Percentiles rank a stretch among this genome's conserved stretches.
These are phyloP conservation scores for Alternaria viburni DNA, from an alignment of 2,329 filamentous ascomycete genomes.

Conservation along the genomic window DNA sequence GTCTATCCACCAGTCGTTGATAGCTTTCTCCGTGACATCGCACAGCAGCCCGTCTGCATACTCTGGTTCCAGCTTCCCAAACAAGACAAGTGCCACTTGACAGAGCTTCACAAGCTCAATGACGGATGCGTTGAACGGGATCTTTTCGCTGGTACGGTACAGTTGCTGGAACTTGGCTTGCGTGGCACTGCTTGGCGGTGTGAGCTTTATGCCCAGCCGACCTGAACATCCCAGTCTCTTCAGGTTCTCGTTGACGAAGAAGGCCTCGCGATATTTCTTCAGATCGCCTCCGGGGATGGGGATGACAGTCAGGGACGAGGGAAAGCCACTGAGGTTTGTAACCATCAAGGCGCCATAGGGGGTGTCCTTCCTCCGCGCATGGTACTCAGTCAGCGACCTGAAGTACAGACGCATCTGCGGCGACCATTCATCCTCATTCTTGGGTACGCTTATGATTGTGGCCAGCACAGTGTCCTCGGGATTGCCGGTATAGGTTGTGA, in stretches of 20 bases:
- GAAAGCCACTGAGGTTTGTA: conserved; percentile 90
- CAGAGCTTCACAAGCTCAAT: conserved; percentile 90
- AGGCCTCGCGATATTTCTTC: conserved; percentile 77
- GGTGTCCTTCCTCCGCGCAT: conserved; percentile 84
- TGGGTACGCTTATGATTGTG: conserved; percentile 80
- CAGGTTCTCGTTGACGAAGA: conserved; percentile 92
- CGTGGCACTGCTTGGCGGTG: conserved; percentile 78
- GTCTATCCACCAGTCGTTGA: conserved; percentile 96
- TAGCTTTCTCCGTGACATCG: conserved; percentile 87
- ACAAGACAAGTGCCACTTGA: conserved; percentile 85
- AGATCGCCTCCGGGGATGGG: conserved; percentile 86
- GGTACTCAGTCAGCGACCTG: conserved; percentile 81
- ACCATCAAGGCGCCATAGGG: conserved; percentile 86
- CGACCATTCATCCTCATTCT: conserved; percentile 81
- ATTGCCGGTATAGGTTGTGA: conserved; percentile 92
- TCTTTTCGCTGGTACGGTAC: conserved; percentile 84
- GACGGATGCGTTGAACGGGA: conserved; percentile 78
- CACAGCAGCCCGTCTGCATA: conserved; percentile 93
- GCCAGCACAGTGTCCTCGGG: conserved; percentile 77
- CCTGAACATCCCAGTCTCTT: conserved; percentile 93
- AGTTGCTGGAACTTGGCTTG: conserved; percentile 91
- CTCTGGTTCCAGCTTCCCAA: conserved; percentile 83
- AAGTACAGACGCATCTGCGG: conserved; percentile 81
- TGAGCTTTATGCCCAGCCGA: conserved; percentile 81
- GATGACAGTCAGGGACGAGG: conserved; percentile 91